Base-by-base conservation (phyloP, 192 early-diverging fungal genomes). In the Umbelopsis isabellina region DNA sequence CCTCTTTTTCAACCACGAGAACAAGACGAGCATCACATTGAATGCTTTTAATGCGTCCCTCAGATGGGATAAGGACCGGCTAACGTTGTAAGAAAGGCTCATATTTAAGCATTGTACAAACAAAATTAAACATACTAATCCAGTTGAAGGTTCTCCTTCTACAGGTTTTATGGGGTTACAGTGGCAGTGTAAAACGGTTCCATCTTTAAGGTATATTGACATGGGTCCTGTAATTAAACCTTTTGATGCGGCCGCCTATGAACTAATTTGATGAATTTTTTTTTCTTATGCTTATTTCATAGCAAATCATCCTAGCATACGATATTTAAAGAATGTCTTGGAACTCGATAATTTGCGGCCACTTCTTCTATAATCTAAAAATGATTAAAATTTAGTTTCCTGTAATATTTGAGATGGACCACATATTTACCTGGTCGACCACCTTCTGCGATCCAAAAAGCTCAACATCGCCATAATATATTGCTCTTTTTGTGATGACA, bases 1-100 rank as follows among this genome's bases (percentile, higher is more conserved):
- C 76, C 46, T 78, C 76, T 70, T 78, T 78, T 50, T 78, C 76
- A 49, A 78, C 65, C 23, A 73, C 64, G 23, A 35, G 30, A 23
- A 78, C 49, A 70, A 70, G 64, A 27, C 37, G 55, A 25, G 55
- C 55, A 12, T 27, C 15, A 16, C 55, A 61, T 35, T 35, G 27
- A 18, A 61, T 61, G 18, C 55, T 30, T n/a, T 61, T 9, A 11
- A 61, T 61, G 27, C 30, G 11, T 61, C 55, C 55, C 16, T 61
- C 55, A 35, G 25, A 61, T n/a, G 55, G 55, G 25, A 61, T 61
- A 2, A 16, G 55, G 18, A 35, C 25, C 5, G 37, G 13, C 55
- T 30, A 15, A 18, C 23, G 37, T 61, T 35, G 27, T 37, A 33
- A 16, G 2, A 70, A 67, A 48, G 3, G 49, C 67, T 23, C 47